A percentile compares a stretch with the other conserved stretches of the same genome.
Evolutionary conservation across 2,329 filamentous ascomycete species (phyloP).

Genomic region (Aureobasidium sp.): DNA sequence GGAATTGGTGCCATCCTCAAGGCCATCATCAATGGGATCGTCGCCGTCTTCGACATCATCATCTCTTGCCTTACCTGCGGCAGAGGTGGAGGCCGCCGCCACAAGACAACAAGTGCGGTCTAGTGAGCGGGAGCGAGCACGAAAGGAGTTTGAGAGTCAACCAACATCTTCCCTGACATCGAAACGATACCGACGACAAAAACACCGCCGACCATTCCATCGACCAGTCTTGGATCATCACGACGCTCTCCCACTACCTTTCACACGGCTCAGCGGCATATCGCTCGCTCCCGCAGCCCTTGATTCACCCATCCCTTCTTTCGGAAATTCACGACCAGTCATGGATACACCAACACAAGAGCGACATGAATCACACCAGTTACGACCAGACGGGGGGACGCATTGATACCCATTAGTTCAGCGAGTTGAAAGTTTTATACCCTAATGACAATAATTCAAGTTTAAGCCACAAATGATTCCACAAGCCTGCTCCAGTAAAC

Average conservation of each 20-base stretch:
- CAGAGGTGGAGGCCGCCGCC: conserved; percentile 33
- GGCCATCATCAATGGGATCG: conserved; percentile 40
- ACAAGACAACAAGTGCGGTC: conserved; percentile 29
- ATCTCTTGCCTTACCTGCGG: conserved; percentile 44
- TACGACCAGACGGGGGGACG: conserved; percentile 7
- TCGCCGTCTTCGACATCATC: conserved; percentile 41
- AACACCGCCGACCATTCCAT: not conserved
- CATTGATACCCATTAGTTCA: conserved; percentile 13
- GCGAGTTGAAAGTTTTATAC: conserved; percentile 10
- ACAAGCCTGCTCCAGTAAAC: too few relatives aligned
- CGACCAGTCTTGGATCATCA: not conserved
- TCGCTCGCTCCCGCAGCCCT: conserved; percentile 5
- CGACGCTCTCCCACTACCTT: not conserved
- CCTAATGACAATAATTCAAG: conserved; percentile 7
- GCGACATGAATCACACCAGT: conserved; percentile 5
- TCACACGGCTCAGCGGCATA: conserved; percentile 1
- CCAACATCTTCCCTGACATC: not conserved
- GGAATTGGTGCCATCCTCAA: conserved; percentile 38
- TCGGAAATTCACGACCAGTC: conserved; percentile 2
- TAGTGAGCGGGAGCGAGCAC: conserved; percentile 20
- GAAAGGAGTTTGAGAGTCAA: not conserved
- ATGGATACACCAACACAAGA: conserved; percentile 6
- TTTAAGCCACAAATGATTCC: not conserved
- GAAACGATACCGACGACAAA: not conserved
- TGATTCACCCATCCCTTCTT: not conserved